Evolutionary conservation across 768 basidiomycete genomes (phyloP), one percentile per base, ranked within the genome.

Genomic region (Psilocybe azurescens): DNA sequence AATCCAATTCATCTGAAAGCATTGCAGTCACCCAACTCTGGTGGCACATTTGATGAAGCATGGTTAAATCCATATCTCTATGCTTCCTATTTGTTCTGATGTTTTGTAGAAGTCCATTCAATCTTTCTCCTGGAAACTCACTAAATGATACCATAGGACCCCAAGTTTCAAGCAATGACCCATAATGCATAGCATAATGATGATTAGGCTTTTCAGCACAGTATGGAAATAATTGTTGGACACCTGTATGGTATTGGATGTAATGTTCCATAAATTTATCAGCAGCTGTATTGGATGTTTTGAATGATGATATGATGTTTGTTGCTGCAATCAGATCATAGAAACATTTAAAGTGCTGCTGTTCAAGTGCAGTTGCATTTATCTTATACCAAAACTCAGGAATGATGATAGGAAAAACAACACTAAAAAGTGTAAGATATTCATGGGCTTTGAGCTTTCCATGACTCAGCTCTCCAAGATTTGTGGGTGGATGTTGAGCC

Each of bases 151-250:
- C 24, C 24, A 24, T 24, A 24, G 24, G 24, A 24, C 24, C 24
- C 24, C 75, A 77, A 50, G 58, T 69, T 56, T 73, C 73, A 13
- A 77, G 49, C 1, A 69, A 51, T 7, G 61, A 56, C 11, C 58
- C 67, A 68, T 72, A 69, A 47, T 77, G 74, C 74, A 75, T 71
- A 20, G 74, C 74, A 66, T 67, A 77, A 51, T 77, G 74, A 51
- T 75, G 71, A 60, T 77, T 77, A 9, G 74, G 74, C n/a, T 63
- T 61, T 28, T 70, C 68, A 6, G 41, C 28, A 41, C 61, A 58
- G 11, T 65, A 29, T 4, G 70, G 67, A 63, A 71, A 75, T 8
- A 75, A 58, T 0, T 56, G 20, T 36, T 67, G 58, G 2, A 68
- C 63, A 18, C 64, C 18, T 33, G 56, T n/a, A 5, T 69, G 61